Base-by-base conservation (phyloP, 2,329 filamentous ascomycete genomes). In the Trichoderma afroharzianum region DNA sequence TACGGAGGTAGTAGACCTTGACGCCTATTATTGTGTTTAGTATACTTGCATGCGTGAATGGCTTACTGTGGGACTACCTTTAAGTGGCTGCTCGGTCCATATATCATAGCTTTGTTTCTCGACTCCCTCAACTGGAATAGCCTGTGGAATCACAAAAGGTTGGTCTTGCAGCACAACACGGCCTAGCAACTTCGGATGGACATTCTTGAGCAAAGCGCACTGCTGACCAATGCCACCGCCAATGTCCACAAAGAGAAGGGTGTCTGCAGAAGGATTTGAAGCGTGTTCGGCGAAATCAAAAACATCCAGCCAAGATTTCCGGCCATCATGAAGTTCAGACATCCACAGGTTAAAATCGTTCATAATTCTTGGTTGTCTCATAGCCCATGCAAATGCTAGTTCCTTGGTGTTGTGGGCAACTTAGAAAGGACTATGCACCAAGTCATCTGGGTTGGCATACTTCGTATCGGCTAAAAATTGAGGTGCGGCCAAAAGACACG, bases 1-100 rank as follows among this genome's bases (percentile, higher is more conserved):
- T 74, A 32, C 77, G 76, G 50, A 78, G 77, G 67, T 78, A 78
- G 64, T 77, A 78, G 6, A 76, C 75, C 3, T 73, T 71, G 4
- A 75, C 77, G 64, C 67, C 75, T 77, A 24, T n/a, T 12, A 26
- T 33, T 14, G 7, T 30, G 15, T 32, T 59, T 59, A 50, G 47
- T 24, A 53, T 24, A 24, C n/a, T 24, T 11, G 21, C 21, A 24
- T 9, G 6, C n/a, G 47, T 3, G 47, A 24, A 53, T 12, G 11
- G 21, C 11, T 53, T 21, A 14, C 4, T 50, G 9, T 24, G 11
- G 11, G 47, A 4, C 0, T 53, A 77, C 77, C 73, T 73, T 77
- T 76, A 3, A 77, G 67, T 9, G 76, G 74, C 72, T 79, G 78
- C 66, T 73, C 72, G 3, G 68, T 74, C 6, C 74, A 64, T 47